A percentile compares a stretch with the other conserved stretches of the same genome.
These are phyloP conservation scores for Colletotrichum sp. DNA, from an alignment of 2,329 filamentous ascomycete species.

Conservation along the genomic window DNA sequence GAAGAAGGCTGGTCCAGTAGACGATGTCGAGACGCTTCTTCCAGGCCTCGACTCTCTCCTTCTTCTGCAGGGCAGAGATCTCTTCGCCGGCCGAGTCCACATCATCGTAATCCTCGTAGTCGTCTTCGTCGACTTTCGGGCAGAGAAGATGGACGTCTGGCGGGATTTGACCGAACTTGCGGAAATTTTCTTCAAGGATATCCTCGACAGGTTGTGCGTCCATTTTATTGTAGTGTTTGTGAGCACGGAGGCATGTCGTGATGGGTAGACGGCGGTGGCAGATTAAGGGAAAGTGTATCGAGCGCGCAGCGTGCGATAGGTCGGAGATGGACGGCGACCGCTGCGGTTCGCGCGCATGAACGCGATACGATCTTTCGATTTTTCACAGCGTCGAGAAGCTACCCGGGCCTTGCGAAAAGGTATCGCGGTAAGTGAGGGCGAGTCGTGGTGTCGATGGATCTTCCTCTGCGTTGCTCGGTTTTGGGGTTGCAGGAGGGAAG, in stretches of 20 bases:
- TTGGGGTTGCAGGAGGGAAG: not conserved
- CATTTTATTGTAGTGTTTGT: constrained; percentile 34
- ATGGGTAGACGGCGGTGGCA: not conserved
- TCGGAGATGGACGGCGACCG: not conserved
- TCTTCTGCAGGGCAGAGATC: constrained; percentile 56
- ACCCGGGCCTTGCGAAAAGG: not conserved
- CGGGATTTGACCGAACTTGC: constrained; percentile 48
- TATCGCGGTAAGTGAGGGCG: not conserved
- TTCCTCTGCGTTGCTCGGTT: not conserved
- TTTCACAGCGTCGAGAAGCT: not conserved
- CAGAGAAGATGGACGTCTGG: constrained; percentile 70
- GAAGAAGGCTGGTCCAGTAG: constrained; percentile 71
- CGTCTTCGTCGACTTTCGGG: constrained; percentile 66
- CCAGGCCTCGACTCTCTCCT: constrained; percentile 58
- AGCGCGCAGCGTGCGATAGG: not conserved
- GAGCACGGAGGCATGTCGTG: not conserved
- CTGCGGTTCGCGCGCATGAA: not conserved
- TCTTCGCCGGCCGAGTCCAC: constrained; percentile 38
- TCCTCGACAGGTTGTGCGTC: constrained; percentile 37
- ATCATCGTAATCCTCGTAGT: constrained; percentile 68
- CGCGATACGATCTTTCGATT: not conserved
- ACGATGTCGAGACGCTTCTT: constrained; percentile 64
- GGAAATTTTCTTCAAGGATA: constrained; percentile 47
- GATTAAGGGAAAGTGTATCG: not conserved
- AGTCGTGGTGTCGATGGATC: not conserved